These are phyloP conservation scores for Acanthamoeba triangularis DNA, from an alignment of 208 protist genomes.

Conservation along the genomic window DNA sequence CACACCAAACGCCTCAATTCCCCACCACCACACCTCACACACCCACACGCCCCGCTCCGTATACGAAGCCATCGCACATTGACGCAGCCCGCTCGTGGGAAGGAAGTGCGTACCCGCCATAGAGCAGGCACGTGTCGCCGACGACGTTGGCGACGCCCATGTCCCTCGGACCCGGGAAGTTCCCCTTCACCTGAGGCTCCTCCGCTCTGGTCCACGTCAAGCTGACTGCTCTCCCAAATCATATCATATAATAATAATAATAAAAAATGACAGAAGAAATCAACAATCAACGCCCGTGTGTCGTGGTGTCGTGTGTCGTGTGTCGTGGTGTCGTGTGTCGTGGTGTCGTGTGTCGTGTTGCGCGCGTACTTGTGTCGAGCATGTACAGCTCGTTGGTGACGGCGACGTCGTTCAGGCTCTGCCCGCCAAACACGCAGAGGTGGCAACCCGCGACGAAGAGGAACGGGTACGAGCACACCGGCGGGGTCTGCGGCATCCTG, in stretches of 20 bases:
- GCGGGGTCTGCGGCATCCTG: background rate
- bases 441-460: conserved; percentile 13
- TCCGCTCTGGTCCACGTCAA: conserved; percentile 8
- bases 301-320: too few species aligned
- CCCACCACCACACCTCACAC: too few species aligned
- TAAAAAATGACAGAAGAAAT: too few species aligned
- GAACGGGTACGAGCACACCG: conserved; percentile 56
- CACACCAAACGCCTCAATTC: too few species aligned
- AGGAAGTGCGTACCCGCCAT: background rate
- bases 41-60: too few species aligned
- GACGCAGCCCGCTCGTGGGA: too few species aligned
- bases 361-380: background rate
- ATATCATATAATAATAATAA: too few species aligned
- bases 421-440: conserved; percentile 8
- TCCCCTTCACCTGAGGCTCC: background rate
- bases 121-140: background rate
- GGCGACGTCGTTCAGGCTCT: conserved; percentile 11
- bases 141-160: conserved; percentile 47
- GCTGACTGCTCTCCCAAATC: too few species aligned
- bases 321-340: background rate
- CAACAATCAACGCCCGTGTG: too few species aligned
- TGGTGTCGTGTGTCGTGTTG: too few species aligned
- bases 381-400: conserved; percentile 27
- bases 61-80: too few species aligned
- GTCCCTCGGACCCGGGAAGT: conserved; percentile 1